Evolutionary conservation across 2,329 filamentous ascomycete species (phyloP).

Genomic region (Nothomitra cinnamomea): DNA sequence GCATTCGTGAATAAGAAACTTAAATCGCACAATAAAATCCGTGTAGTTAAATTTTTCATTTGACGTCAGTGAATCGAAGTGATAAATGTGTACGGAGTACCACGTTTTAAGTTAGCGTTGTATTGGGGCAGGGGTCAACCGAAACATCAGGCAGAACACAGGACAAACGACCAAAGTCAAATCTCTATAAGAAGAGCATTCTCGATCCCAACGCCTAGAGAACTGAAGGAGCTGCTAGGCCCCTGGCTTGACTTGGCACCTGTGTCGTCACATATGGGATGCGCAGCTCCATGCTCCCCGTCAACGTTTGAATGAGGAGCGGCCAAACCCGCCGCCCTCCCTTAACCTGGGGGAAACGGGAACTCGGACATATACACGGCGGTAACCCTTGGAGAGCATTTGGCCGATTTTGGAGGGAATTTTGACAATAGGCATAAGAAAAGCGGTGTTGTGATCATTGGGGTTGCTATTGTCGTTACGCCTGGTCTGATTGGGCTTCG

Average conservation of each 20-base stretch:
- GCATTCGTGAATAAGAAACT: too few species aligned
- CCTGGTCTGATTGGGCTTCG: neutral
- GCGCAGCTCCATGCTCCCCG: neutral
- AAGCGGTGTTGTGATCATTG: neutral
- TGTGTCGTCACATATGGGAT: slow-evolving; percentile 1
- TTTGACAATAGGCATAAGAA: neutral
- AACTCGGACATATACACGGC: neutral
- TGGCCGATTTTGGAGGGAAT: neutral
- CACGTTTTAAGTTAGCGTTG: neutral
- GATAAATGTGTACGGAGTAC: too few species aligned
- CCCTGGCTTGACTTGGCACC: neutral
- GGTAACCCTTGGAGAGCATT: neutral
- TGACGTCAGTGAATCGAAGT: too few species aligned
- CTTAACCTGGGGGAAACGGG: slow-evolving; percentile 1
- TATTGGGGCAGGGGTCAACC: neutral
- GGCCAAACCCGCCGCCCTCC: slow-evolving; percentile 2
- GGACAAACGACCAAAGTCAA: neutral
- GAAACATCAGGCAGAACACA: slow-evolving; percentile 4
- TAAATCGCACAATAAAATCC: too few species aligned
- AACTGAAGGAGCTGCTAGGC: neutral
- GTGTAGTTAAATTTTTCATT: too few species aligned
- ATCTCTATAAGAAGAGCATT: neutral
- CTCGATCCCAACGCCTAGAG: neutral
- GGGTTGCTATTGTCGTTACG: neutral
- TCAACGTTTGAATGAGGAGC: neutral